phyloP scores from a whole-genome alignment of 2,329 filamentous ascomycete genomes.

The Pseudogymnoascus sp. region DNA sequence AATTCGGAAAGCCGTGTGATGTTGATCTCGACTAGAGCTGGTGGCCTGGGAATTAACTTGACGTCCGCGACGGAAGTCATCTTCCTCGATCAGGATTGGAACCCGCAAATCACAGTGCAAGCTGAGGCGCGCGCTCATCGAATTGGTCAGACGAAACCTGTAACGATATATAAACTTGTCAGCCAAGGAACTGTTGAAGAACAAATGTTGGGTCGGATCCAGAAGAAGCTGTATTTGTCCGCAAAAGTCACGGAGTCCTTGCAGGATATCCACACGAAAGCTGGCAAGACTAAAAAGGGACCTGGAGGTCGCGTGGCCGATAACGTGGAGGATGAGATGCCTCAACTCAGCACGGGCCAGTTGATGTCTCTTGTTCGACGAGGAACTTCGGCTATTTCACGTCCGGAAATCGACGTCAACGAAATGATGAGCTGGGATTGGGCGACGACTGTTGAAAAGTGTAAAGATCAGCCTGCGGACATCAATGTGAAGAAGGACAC shows the following conservation, averaged over 20 bases:
- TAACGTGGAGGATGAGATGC: constrained; percentile 37
- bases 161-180: constrained; percentile 89
- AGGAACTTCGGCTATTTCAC: constrained; percentile 44
- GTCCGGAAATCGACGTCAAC: constrained; percentile 44
- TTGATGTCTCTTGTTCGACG: constrained; percentile 47
- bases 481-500: constrained; percentile 30
- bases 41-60: constrained; percentile 93
- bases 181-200: constrained; percentile 85
- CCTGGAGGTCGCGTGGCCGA: constrained; percentile 10
- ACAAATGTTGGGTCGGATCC: constrained; percentile 53
- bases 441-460: constrained; percentile 44
- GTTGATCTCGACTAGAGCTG: constrained; percentile 83
- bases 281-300: constrained; percentile 26
- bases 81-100: constrained; percentile 95
- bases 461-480: constrained; percentile 42
- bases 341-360: constrained; percentile 42
- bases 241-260: constrained; percentile 53
- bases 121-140: constrained; percentile 88
- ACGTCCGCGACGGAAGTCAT: constrained; percentile 96
- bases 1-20: constrained; percentile 80
- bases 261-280: constrained; percentile 41
- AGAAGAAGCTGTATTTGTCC: constrained; percentile 54
- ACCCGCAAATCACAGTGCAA: constrained; percentile 94
- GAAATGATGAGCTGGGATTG: constrained; percentile 52
- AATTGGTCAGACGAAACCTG: constrained; percentile 92